Evolutionary conservation across 331 rosid genomes (phyloP), one percentile per base, ranked within the genome.

Genomic region (Pyracantha coccinea): DNA sequence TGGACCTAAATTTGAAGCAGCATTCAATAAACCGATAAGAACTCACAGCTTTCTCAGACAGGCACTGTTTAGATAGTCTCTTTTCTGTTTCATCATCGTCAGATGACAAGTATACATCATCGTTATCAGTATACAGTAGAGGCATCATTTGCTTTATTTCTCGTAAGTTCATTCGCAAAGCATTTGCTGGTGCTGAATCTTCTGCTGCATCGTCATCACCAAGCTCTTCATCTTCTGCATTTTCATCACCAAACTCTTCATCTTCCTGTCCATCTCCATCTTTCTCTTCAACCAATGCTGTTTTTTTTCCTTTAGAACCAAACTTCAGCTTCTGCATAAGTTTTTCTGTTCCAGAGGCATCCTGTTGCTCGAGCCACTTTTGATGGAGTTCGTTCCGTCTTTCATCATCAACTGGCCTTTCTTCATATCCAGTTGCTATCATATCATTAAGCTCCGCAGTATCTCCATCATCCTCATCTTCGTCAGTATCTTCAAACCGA

Each of bases 281-380:
- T 67, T 83, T 86, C 64, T 80, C 91, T 70, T 86, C 91, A 73
- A 73, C 66, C 21, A 76, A 84, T 28, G 67, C 27, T 45, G 87
- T 31, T 66, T 84, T 82, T 28, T 81, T 84, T 35, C 80, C 57
- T n/a, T 84, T 90, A 29, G 93, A 86, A 45, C 96, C 91, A 72
- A 87, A 85, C 69, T 89, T 90, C 68, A 90, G 79, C 78, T 95
- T 95, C 78, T 88, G 92, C 77, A 92, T 75, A 77, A 92, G 87
- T 81, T 74, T 79, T 84, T 89, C 97, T 83, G 92, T 90, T 80
- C 93, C 96, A 64, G 82, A 83, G 23, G 88, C 88, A 80, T 95
- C 99, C 84, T 89, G 96, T 72, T 95, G 91, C 79, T 92, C 96
- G 71, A 90, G 92, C 99, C 99, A 95, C 84, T 88, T 86, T 79